phyloP scores from a whole-genome alignment of 306 rosid species.

The Cyclanthera cordifolia region DNA sequence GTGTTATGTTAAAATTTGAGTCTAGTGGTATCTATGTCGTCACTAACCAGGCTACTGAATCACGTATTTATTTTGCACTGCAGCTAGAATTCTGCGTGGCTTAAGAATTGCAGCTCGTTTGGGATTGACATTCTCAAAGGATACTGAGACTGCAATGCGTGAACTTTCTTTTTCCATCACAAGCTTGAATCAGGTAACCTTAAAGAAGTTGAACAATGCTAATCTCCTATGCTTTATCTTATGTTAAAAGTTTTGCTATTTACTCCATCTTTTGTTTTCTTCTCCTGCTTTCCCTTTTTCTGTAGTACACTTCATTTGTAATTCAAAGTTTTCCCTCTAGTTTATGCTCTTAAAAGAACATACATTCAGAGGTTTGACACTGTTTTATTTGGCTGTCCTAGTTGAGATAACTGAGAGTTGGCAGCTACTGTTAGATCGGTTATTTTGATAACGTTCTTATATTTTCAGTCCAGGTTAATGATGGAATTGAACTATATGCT shows the following conservation, averaged over 20 bases:
- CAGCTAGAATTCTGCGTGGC: constrained; percentile 90
- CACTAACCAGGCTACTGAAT: constrained; percentile 19
- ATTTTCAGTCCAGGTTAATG: constrained; percentile 56
- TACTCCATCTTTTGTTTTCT: neutral
- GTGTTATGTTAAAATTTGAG: constrained; percentile 21
- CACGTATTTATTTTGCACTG: constrained; percentile 11
- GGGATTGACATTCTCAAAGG: constrained; percentile 61
- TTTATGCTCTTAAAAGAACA: neutral
- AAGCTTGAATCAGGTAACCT: constrained; percentile 27
- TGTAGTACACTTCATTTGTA: neutral
- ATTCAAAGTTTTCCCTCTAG: neutral
- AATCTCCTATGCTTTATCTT: constrained; percentile 10
- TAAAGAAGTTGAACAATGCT: neutral
- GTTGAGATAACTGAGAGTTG: constrained; percentile 11
- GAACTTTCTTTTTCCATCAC: constrained; percentile 27
- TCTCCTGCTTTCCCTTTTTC: neutral
- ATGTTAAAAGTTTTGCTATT: neutral
- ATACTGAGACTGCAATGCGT: constrained; percentile 31
- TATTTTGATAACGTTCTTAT: constrained; percentile 13
- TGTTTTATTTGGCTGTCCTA: constrained; percentile 8
- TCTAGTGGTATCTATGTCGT: constrained; percentile 14
- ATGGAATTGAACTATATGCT: constrained; percentile 86
- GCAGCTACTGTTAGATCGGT: constrained; percentile 2
- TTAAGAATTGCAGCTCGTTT: constrained; percentile 93
- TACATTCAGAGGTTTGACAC: neutral